Evolutionary conservation across 192 early-diverging fungal genomes (phyloP).

Genomic region (Entomortierella beljakovae): DNA sequence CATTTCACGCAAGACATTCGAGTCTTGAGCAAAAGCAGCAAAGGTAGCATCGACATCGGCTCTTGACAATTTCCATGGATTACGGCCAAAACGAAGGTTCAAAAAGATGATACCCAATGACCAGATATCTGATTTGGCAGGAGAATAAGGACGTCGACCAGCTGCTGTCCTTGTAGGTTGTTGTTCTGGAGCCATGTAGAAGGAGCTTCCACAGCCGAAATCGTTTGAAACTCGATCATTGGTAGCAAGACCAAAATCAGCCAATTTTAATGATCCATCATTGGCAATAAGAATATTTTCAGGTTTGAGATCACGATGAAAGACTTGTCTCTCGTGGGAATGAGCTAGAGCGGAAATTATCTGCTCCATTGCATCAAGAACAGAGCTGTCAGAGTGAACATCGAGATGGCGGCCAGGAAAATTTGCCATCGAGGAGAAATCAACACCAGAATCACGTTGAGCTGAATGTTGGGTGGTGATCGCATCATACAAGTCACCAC

Average conservation of each 20-base stretch:
- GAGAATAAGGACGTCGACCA: slow-evolving; percentile 60
- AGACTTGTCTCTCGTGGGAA: slow-evolving; percentile 65
- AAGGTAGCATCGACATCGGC: slow-evolving; percentile 80
- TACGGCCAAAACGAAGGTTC: slow-evolving; percentile 88
- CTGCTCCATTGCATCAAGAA: slow-evolving; percentile 79
- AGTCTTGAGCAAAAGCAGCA: slow-evolving; percentile 73
- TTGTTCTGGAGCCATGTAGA: slow-evolving; percentile 75
- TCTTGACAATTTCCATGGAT: slow-evolving; percentile 81
- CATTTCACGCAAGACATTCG: slow-evolving; percentile 70
- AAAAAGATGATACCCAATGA: slow-evolving; percentile 89
- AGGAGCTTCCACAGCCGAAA: slow-evolving; percentile 88
- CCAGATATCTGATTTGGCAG: slow-evolving; percentile 91
- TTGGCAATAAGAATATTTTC: slow-evolving; percentile 78
- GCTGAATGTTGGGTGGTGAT: slow-evolving; percentile 81
- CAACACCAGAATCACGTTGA: slow-evolving; percentile 59
- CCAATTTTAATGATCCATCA: slow-evolving; percentile 80
- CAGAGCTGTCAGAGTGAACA: slow-evolving; percentile 48
- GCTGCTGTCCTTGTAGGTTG: slow-evolving; percentile 62
- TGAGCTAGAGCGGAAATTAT: slow-evolving; percentile 66
- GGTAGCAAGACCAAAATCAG: slow-evolving; percentile 95
- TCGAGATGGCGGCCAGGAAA: slow-evolving; percentile 18
- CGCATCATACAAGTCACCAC: slow-evolving; percentile 96
- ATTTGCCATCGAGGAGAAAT: slow-evolving; percentile 14
- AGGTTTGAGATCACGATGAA: slow-evolving; percentile 94
- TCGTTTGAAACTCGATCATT: slow-evolving; percentile 80